Evolutionary conservation across 345 rosid genomes (phyloP).

Genomic region (Pugionium dolabratum): DNA sequence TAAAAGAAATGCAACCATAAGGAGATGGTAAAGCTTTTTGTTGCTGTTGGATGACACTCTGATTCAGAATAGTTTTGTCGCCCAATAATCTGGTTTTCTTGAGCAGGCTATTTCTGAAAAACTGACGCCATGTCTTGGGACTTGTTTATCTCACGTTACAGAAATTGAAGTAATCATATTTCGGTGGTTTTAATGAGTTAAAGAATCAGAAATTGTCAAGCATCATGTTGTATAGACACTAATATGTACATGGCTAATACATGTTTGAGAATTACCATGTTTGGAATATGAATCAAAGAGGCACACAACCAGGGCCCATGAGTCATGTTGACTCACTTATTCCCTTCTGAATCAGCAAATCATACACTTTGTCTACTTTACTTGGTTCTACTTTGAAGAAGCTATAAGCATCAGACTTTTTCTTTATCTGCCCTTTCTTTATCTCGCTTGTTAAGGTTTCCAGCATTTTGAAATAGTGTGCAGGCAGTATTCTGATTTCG

Average conservation of each 20-base stretch:
- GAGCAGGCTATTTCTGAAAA: background rate
- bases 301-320: slow-evolving; percentile 35
- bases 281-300: slow-evolving; percentile 19
- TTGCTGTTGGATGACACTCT: slow-evolving; percentile 17
- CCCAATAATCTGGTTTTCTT: background rate
- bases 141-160: background rate
- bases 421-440: slow-evolving; percentile 59
- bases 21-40: slow-evolving; percentile 11
- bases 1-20: slow-evolving; percentile 7
- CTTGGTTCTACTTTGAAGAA: slow-evolving; percentile 75
- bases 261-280: slow-evolving; percentile 24
- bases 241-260: slow-evolving; percentile 23
- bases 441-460: slow-evolving; percentile 65
- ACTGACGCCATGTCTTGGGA: background rate
- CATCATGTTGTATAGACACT: slow-evolving; percentile 12
- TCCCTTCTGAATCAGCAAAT: slow-evolving; percentile 73
- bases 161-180: background rate
- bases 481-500: slow-evolving; percentile 74
- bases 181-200: background rate
- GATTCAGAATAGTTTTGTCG: slow-evolving; percentile 1
- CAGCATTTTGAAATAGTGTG: slow-evolving; percentile 81
- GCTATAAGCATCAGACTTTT: slow-evolving; percentile 77
- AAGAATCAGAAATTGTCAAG: too few relatives aligned
- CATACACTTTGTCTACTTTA: slow-evolving; percentile 82
- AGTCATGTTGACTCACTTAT: slow-evolving; percentile 42